Conservation (phyloP, 352 stramenopile genomes). For the Pythium guiyangense region DNA sequence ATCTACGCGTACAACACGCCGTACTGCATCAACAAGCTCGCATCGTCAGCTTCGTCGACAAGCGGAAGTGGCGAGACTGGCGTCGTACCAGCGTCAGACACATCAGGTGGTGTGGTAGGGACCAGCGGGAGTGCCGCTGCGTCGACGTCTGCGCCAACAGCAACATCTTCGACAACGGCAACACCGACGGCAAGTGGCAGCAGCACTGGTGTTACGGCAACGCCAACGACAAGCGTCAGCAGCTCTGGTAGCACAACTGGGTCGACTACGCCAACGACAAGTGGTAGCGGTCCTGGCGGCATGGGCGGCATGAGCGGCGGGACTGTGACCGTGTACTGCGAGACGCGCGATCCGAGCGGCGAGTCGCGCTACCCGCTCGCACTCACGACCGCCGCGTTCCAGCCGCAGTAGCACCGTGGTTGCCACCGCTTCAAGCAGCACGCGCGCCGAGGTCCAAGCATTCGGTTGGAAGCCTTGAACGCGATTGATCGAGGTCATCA, state of each 20-base stretch:
- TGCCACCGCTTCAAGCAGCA: neutral
- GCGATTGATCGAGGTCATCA: neutral
- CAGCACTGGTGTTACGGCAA: neutral
- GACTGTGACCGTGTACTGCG: constrained; percentile 15
- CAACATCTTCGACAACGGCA: neutral
- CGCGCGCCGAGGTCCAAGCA: too few relatives aligned
- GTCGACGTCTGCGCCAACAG: neutral
- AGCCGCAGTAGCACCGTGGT: neutral
- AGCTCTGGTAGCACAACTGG: neutral
- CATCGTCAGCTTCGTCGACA: neutral
- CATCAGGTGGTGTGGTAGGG: too few relatives aligned
- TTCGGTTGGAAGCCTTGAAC: too few relatives aligned
- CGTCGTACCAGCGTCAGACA: neutral
- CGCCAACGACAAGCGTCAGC: neutral
- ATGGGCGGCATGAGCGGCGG: neutral
- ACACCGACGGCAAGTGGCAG: neutral
- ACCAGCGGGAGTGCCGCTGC: neutral
- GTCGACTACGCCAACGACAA: neutral
- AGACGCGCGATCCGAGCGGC: constrained; percentile 21
- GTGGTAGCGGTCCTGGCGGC: neutral
- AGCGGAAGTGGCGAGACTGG: neutral
- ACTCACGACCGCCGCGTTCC: constrained; percentile 17
- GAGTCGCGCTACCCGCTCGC: constrained; percentile 23
- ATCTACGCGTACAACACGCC: constrained; percentile 33
- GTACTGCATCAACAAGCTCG: constrained; percentile 17